phyloP scores from a whole-genome alignment of 768 basidiomycete genomes.

The Pleurotus platypus region DNA sequence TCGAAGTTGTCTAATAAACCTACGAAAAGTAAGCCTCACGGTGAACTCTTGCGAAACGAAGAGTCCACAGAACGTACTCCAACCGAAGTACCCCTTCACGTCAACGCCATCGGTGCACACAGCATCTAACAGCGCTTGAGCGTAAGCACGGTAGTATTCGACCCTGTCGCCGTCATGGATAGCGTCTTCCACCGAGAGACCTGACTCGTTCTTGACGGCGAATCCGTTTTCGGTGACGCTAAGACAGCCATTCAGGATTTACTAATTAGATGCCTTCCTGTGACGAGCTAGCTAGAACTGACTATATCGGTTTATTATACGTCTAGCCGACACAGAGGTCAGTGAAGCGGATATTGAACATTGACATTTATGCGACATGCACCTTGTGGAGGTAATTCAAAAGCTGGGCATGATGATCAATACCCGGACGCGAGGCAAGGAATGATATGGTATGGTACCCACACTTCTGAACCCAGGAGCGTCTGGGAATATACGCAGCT shows the following conservation, averaged over 20 bases:
- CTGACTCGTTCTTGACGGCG: constrained; percentile 56
- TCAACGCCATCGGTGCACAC: constrained; percentile 55
- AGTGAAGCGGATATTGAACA: background rate
- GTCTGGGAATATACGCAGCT: constrained; percentile 25
- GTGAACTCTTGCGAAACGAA: background rate
- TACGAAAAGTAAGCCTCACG: constrained; percentile 14
- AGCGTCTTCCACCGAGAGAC: constrained; percentile 41
- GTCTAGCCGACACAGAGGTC: constrained; percentile 16
- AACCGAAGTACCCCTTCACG: constrained; percentile 59
- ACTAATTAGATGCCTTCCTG: background rate
- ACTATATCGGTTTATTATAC: constrained; percentile 52
- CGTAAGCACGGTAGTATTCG: constrained; percentile 57
- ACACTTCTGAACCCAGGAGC: constrained; percentile 58
- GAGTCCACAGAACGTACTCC: constrained; percentile 41
- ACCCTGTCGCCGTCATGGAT: constrained; percentile 58
- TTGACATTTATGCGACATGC: background rate
- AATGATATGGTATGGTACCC: constrained; percentile 12
- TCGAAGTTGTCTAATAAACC: constrained; percentile 71
- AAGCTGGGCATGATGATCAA: constrained; percentile 26
- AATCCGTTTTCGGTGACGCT: constrained; percentile 74
- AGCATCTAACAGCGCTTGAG: constrained; percentile 48
- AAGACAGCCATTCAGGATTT: background rate
- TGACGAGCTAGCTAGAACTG: constrained; percentile 13
- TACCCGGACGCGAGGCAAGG: background rate
- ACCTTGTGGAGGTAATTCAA: constrained; percentile 70